Percentiles rank a stretch among this genome's conserved stretches.
Conservation (phyloP, 2,329 filamentous ascomycete genomes). For the Colletotrichum falcatum region DNA sequence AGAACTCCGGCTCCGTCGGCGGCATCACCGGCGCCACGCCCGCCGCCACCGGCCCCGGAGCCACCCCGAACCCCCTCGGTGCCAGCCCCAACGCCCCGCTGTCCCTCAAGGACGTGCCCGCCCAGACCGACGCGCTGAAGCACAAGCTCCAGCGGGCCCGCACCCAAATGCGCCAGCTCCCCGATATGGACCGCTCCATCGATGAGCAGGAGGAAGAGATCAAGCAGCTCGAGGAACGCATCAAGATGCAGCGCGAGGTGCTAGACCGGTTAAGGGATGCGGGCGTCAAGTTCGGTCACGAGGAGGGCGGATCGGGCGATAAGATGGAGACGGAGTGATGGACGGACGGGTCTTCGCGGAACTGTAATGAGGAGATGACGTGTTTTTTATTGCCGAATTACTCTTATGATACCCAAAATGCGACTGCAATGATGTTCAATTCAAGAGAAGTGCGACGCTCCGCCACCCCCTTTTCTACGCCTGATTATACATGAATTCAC, state of each 20-base stretch:
- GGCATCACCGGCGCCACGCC: slow-evolving; percentile 55
- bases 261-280: slow-evolving; percentile 66
- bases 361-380: neutral
- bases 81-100: slow-evolving; percentile 52
- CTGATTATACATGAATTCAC: neutral
- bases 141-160: slow-evolving; percentile 86
- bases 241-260: slow-evolving; percentile 70
- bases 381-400: slow-evolving; percentile 17
- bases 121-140: slow-evolving; percentile 82
- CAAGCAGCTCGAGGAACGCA: slow-evolving; percentile 71
- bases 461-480: neutral
- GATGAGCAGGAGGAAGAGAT: slow-evolving; percentile 81
- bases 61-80: slow-evolving; percentile 47
- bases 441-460: slow-evolving; percentile 5
- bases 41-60: slow-evolving; percentile 46
- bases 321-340: slow-evolving; percentile 55
- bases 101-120: slow-evolving; percentile 79
- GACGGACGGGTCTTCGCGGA: neutral
- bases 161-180: slow-evolving; percentile 71
- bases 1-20: slow-evolving; percentile 53
- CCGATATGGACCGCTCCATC: slow-evolving; percentile 75
- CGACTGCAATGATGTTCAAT: slow-evolving; percentile 16
- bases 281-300: slow-evolving; percentile 55
- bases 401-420: slow-evolving; percentile 40
- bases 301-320: slow-evolving; percentile 51